Percentiles rank a stretch among this genome's conserved stretches.
These are phyloP conservation scores for Rhodotorula sp. DNA, from an alignment of 1,284 basidiomycete genomes.

Conservation along the genomic window DNA sequence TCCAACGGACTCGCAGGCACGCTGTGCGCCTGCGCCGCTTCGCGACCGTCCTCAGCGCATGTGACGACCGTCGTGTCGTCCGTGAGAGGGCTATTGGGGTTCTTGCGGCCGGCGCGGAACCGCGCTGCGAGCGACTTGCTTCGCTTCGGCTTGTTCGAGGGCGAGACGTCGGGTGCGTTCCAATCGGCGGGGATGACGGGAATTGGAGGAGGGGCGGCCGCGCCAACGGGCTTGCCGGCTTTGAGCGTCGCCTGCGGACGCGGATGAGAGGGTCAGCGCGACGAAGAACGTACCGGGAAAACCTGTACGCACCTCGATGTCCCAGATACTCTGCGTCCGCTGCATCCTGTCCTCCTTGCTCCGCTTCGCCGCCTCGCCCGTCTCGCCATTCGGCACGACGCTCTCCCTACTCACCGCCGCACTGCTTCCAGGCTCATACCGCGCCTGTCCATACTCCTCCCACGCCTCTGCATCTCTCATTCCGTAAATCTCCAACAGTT, in stretches of 20 bases:
- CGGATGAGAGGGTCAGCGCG: not conserved
- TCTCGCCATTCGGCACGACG: conserved; percentile 16
- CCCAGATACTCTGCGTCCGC: conserved; percentile 40
- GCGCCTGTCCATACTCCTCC: conserved; percentile 38
- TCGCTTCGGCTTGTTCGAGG: conserved; percentile 36
- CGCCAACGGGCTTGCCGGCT: conserved; percentile 39
- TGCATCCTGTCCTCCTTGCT: conserved; percentile 37
- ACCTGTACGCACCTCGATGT: conserved; percentile 37
- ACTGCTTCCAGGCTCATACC: conserved; percentile 23
- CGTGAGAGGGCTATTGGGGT: conserved; percentile 25
- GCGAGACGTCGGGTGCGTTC: conserved; percentile 2
- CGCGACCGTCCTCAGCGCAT: conserved; percentile 9
- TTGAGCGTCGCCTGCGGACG: conserved; percentile 31
- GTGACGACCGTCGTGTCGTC: conserved; percentile 6
- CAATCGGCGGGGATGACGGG: conserved; percentile 30
- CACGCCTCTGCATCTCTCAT: conserved; percentile 38
- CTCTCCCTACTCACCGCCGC: conserved; percentile 28
- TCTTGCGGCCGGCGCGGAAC: conserved; percentile 33
- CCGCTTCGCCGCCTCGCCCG: not conserved
- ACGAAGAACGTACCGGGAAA: not conserved
- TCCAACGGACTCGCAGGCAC: conserved; percentile 22
- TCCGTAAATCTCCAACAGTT: conserved; percentile 41
- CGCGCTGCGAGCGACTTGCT: conserved; percentile 38
- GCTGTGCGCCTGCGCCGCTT: conserved; percentile 7
- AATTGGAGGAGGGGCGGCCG: conserved; percentile 27